Base-by-base conservation (phyloP, 2,329 filamentous ascomycete genomes). In the Rutstroemia sydowiana region DNA sequence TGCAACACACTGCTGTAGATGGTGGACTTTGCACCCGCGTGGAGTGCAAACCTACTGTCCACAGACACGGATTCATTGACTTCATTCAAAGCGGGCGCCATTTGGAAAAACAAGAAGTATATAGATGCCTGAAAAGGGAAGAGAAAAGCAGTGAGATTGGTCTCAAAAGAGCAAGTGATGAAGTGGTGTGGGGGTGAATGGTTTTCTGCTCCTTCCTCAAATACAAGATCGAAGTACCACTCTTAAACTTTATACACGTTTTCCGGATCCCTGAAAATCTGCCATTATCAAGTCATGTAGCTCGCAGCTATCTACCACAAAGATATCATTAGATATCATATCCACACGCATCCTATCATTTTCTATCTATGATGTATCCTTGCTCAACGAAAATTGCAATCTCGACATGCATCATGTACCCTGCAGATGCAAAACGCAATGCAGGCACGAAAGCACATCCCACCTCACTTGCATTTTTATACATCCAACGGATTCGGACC, bases 1-100 rank as follows among this genome's bases (percentile, higher is more conserved):
- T 81, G 75, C 63, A 81, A 68, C 53, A 81, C 77, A 50, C 76
- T 79, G 45, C 77, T 77, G 63, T 66, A 73, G 64, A 79, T 71
- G 23, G 51, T 55, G 28, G 57, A 54, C 45, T 58, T 55, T n/a
- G 41, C 23, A 30, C 13, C 26, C 16, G 16, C 48, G 36, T 55
- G 56, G 28, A 40, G 48, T 55, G 52, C 26, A 40, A 51, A n/a
- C n/a, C n/a, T n/a, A n/a, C n/a, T 16, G 23, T 46, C 48, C 46
- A 32, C 45, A 20, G 14, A 16, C 48, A 45, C 28, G 30, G 20
- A 16, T 16, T 20, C 10, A 5, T 21, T 18, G 40, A 31, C 39
- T 30, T 51, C 48, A 23, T 46, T 32, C 9, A 37, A 45, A 37
- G 58, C 56, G 28, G 59, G 59, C 39, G 59, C 58, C 59, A 61